Conservation (phyloP, 371 early-diverging fungal species). For the Rhizopus arrhizus region DNA sequence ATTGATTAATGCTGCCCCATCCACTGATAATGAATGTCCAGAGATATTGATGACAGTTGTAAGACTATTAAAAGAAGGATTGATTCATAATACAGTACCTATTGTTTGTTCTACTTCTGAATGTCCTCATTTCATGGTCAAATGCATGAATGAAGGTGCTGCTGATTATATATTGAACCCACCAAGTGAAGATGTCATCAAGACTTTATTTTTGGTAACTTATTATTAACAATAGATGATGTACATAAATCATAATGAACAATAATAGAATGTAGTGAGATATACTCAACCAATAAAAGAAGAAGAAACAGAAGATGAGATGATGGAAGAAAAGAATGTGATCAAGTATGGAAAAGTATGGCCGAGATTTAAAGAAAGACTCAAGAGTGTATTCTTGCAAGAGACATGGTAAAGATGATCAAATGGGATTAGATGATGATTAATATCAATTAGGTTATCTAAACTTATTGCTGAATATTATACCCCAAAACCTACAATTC, state of each 20-base stretch:
- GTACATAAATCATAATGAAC: neutral
- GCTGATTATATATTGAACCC: slow-evolving; percentile 63
- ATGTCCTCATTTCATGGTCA: slow-evolving; percentile 43
- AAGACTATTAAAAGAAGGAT: slow-evolving; percentile 9
- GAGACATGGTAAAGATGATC: slow-evolving; percentile 27
- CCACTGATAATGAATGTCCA: slow-evolving; percentile 22
- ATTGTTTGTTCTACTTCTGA: slow-evolving; percentile 40
- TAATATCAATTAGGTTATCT: slow-evolving; percentile 25
- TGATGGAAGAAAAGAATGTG: neutral
- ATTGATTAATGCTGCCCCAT: slow-evolving; percentile 28
- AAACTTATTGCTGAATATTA: slow-evolving; percentile 40
- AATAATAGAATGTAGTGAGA: slow-evolving; percentile 32
- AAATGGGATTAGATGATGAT: neutral
- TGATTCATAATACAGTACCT: slow-evolving; percentile 21
- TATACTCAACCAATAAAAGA: slow-evolving; percentile 14
- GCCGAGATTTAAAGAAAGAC: slow-evolving; percentile 35
- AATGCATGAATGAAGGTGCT: slow-evolving; percentile 56
- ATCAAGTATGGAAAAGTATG: slow-evolving; percentile 31
- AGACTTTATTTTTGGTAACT: slow-evolving; percentile 60
- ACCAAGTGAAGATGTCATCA: slow-evolving; percentile 46
- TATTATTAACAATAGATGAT: slow-evolving; percentile 2
- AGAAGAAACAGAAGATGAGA: neutral
- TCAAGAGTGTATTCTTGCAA: slow-evolving; percentile 40
- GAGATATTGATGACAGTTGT: slow-evolving; percentile 23
- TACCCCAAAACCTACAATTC: slow-evolving; percentile 36